Base-by-base conservation (phyloP, 2,329 filamentous ascomycete species). In the Fusarium neocosmosporiellum region DNA sequence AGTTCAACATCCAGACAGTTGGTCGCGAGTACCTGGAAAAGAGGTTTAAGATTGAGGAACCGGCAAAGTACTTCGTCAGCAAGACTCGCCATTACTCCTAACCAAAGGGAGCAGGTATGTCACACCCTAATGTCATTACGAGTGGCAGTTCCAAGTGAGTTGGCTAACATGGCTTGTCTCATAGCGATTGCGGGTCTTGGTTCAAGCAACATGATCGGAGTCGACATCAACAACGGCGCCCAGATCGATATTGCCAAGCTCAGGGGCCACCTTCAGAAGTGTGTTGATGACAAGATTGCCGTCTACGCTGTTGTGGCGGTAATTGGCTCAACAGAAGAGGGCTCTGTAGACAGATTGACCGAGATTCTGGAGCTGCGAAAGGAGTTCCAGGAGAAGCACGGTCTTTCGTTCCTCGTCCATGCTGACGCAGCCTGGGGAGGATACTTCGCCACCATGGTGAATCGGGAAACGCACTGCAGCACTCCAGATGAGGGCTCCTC, bases 341-440 rank as follows among this genome's bases (percentile, higher is more conserved):
- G 86, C 0, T 83, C 83, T 1, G 84, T 85, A 2, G 86, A 87
- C 63, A 77, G 79, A 2, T 71, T 87, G 0, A 71, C 72, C 1
- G 70, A 79, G 0, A 82, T 87, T 20, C 55, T 86, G 3, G 70
- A 75, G 1, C 71, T 86, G 7, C 82, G 85, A 5, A 77, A 81
- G n/a, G 72, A 80, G 22, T 83, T 83, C 57, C 83, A 86, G 69
- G 75, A 76, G 54, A 75, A 77, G 4, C 65, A 80, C 20, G 85
- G 85, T 0, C 72, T 87, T 0, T 86, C 84, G 0, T 87, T 87
- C 59, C 64, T 85, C 0, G 78, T 87, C 9, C 86, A 87, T 59
- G 83, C 80, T 1, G 86, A 87, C 67, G 86, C 84, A 0, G 85
- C 85, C 1, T 87, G 86, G 86, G 85, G 86, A 20, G 86, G 86